Base-by-base conservation (phyloP, 192 early-diverging fungal species). In the Haplosporangium gracile region DNA sequence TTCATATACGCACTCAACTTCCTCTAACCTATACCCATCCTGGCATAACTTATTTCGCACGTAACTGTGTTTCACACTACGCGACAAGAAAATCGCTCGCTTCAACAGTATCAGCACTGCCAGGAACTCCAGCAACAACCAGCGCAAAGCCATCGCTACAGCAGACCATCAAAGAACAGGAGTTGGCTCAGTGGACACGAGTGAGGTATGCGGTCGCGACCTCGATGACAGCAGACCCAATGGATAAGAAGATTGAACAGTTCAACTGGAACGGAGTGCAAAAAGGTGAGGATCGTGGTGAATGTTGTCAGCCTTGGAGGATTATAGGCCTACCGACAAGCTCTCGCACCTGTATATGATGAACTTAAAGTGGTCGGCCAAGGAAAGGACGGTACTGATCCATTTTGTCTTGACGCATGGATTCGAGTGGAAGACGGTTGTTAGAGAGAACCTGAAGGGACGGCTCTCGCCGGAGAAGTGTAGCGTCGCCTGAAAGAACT, bases 311-410 rank as follows among this genome's bases (percentile, higher is more conserved):
- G 36, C 49, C 73, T 3, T 85, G 74, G 74, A 79, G 77, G 60
- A 75, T 73, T 22, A 76, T 65, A 7, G 39, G 32, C 4, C 34
- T 8, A 39, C n/a, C 60, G 79, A 77, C n/a, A 51, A 10, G 0
- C 74, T 74, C 43, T 76, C 75, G 18, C 78, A 68, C n/a, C 45
- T 80, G 26, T 77, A 86, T 38, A 55, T 86, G 32, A 80, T 77
- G 75, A 77, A 80, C 40, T 78, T 75, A 49, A 74, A 75, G n/a
- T 85, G 71, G 83, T 86, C 74, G 2, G 78, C 83, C 45, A 80
- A 86, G 34, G 79, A 80, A 40, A 79, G 81, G 47, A 80, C 79
- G 1, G 34, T 74, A 5, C 22, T 81, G 70, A 81, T 86, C 26
- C 78, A 86, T 32, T 43, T 65, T 80, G 83, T 86, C 2, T 36